Evolutionary conservation across 1,284 basidiomycete genomes (phyloP), one percentile per base, ranked within the genome.

Genomic region (Leccinum cinnamomeum): DNA sequence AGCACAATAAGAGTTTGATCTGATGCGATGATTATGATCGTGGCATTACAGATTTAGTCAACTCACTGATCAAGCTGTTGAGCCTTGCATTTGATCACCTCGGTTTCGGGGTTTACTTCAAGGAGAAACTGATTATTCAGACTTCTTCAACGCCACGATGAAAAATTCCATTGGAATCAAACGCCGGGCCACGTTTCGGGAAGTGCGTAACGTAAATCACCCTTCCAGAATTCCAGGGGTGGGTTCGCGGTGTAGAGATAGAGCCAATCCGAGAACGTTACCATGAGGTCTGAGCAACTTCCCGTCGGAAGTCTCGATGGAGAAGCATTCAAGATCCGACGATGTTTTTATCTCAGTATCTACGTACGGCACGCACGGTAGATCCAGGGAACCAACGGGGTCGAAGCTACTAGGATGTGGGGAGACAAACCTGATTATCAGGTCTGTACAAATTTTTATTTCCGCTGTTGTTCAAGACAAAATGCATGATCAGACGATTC

Each of bases 141-240:
- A 30, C 14, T 44, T 55, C 25, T 58, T 18, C 56, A 46, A 53
- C 56, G 57, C 53, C 54, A 11, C 39, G 16, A 62, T 25, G 10
- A 58, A 11, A 41, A 6, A 39, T 54, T 68, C 65, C 69, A 56
- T 67, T 57, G 51, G 10, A 48, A 64, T 64, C 67, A 48, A 68
- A 41, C 6, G 58, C 53, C 56, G 39, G 12, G 25, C 18, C 48
- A 30, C 28, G 8, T 37, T 55, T 55, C 5, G 25, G 28, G 37
- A 33, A 53, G 54, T 16, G 14, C n/a, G 8, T 65, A 39, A 28
- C 57, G 65, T 65, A 67, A 51, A 20, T 20, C 18, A 61, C 35
- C 5, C 46, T 57, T 57, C 46, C 54, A 5, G 3, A 58, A 39
- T 57, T 55, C 11, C 28, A 51, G 11, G 37, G 7, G 14, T 30